Conservation (phyloP, 345 rosid species). For the Pugionium dolabratum region DNA sequence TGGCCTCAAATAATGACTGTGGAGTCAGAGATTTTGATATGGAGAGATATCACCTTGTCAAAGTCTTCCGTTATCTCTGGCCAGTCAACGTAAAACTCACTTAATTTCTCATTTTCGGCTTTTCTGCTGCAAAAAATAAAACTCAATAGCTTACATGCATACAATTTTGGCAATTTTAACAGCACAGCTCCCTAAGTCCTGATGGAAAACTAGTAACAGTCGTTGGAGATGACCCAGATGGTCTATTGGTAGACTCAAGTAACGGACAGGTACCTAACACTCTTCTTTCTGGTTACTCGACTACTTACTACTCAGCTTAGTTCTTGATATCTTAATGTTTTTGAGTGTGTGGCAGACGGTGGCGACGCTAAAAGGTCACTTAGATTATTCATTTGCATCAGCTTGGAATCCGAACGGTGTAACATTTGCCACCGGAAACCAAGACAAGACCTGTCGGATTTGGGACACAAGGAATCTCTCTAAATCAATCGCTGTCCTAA, state of each 20-base stretch:
- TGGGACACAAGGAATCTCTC: conserved; percentile 72
- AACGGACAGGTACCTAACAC: conserved; percentile 58
- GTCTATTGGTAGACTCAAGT: conserved; percentile 60
- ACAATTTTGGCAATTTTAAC: conserved; percentile 24
- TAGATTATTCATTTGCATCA: conserved; percentile 81
- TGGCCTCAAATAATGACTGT: conserved; percentile 78
- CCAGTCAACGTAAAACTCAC: conserved; percentile 68
- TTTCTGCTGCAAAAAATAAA: background rate
- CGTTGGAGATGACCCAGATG: conserved; percentile 76
- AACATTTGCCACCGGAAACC: conserved; percentile 82
- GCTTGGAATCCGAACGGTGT: conserved; percentile 79
- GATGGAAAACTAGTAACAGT: conserved; percentile 67
- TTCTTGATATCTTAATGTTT: conserved; percentile 5
- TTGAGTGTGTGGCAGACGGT: conserved; percentile 44
- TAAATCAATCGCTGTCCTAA: conserved; percentile 57
- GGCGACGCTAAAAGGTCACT: conserved; percentile 54
- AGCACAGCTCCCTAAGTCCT: conserved; percentile 78
- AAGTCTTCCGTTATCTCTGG: conserved; percentile 65
- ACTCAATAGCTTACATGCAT: conserved; percentile 4
- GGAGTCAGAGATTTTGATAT: conserved; percentile 81
- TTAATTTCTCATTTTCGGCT: background rate
- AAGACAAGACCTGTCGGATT: conserved; percentile 75
- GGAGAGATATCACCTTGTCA: conserved; percentile 68
- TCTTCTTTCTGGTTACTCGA: background rate
- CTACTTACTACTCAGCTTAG: background rate